These are phyloP conservation scores for Casuarina cunninghamiana DNA, from an alignment of 306 rosid genomes.

Conservation along the genomic window DNA sequence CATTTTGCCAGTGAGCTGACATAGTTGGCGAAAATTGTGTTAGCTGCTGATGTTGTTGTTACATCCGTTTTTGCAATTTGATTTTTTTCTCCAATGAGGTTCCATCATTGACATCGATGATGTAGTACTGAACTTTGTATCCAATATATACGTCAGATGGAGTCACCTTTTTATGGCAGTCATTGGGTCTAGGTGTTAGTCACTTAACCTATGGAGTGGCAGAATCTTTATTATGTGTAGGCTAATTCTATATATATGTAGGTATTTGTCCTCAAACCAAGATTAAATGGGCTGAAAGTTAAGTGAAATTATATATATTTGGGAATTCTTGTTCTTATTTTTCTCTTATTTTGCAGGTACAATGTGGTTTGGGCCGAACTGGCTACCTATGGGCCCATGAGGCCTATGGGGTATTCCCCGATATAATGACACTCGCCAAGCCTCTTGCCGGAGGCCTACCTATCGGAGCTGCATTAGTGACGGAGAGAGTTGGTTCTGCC, in stretches of 20 bases:
- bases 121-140: no score
- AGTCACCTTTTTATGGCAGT: no score
- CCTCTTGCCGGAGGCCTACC: slow-evolving; percentile 98
- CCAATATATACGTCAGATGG: no score
- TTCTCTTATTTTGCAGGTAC: slow-evolving; percentile 53
- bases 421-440: slow-evolving; percentile 93
- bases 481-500: slow-evolving; percentile 75
- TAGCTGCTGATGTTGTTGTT: no score
- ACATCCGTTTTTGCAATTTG: no score
- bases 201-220: no score
- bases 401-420: slow-evolving; percentile 71
- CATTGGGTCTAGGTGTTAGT: no score
- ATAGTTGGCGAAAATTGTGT: no score
- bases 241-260: neutral
- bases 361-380: slow-evolving; percentile 91
- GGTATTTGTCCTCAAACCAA: neutral
- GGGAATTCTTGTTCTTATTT: neutral
- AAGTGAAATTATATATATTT: neutral
- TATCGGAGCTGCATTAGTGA: slow-evolving; percentile 76
- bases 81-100: no score
- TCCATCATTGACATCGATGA: no score
- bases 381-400: slow-evolving; percentile 92
- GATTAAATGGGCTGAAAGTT: neutral
- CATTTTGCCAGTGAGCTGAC: no score
- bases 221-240: no score